Base-by-base conservation (phyloP, 768 basidiomycete genomes). In the Tylopilus sp. region DNA sequence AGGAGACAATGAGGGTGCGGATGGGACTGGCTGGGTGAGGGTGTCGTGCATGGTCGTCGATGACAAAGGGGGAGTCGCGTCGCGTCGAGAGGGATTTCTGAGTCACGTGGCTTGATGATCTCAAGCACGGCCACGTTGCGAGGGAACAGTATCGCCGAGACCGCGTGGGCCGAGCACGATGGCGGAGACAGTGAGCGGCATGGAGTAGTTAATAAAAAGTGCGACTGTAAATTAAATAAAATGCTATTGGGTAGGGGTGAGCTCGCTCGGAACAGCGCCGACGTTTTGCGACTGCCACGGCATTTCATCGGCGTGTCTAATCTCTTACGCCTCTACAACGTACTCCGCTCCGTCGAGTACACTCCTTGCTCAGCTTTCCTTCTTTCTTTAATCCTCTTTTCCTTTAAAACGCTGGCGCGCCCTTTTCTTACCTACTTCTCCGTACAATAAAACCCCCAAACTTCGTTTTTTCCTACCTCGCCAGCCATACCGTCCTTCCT, bases 401-500 rank as follows among this genome's bases (percentile, higher is more conserved):
- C 36, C 22, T 50, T 58, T 18, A 28, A 46, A 52, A 57, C 66
- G 59, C 62, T 65, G 63, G 65, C 54, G 58, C 58, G 58, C 57
- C 53, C 31, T 51, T 58, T 15, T 35, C 39, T 50, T 51, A 15
- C 53, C 23, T 39, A 21, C 38, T 44, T 58, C 45, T 55, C 58
- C 47, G 22, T 50, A 30, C 57, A 44, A 44, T 46, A 52, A 55
- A 53, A 39, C 41, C 46, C 40, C 21, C 48, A 57, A 45, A 51
- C 52, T 45, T 45, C 15, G 42, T 51, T 53, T 60, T 62, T 55
- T 58, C 42, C 12, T 47, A 40, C 45, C 28, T 65, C 48, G 60
- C 63, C 79, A 77, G 71, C 79, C 81, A 86, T 85, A 79, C 78
- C 82, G 81, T 86, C 80, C 66, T 69, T 86, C 70, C 71, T 85